Conservation (phyloP, 208 protist species). For the Leishmania guyanensis region DNA sequence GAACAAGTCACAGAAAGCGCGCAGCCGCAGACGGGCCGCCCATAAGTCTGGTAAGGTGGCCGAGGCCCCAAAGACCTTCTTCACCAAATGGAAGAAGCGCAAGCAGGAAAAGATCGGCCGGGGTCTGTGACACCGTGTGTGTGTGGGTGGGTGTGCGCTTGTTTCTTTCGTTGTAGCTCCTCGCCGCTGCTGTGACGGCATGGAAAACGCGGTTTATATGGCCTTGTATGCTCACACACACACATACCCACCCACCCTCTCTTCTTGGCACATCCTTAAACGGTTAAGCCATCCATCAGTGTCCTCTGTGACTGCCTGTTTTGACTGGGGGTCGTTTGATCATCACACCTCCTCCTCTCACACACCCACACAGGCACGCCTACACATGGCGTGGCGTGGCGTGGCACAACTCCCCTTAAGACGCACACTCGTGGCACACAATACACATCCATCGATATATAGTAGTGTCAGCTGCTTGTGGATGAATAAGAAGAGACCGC, state of each 20-base stretch:
- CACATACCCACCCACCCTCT: background rate
- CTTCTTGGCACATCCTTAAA: background rate
- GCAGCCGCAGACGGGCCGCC: conserved; percentile 18
- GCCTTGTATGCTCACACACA: background rate
- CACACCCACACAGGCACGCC: background rate
- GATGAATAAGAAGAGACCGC: no score
- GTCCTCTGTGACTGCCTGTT: background rate
- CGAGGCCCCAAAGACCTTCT: conserved; percentile 31
- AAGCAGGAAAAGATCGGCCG: conserved; percentile 72
- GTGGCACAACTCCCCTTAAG: background rate
- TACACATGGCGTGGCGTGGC: background rate
- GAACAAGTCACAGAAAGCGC: conserved; percentile 33
- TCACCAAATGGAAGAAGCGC: conserved; percentile 68
- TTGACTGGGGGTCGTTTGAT: background rate
- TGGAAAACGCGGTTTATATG: background rate
- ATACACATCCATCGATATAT: no score
- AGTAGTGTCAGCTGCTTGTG: no score
- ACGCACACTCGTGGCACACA: background rate
- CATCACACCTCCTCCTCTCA: background rate
- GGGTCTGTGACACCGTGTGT: conserved; percentile 39
- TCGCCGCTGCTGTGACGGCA: background rate
- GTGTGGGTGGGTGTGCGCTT: background rate
- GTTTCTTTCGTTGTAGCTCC: background rate
- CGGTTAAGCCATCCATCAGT: conserved; percentile 1
- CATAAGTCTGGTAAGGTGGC: conserved; percentile 30